These are phyloP conservation scores for Kurtzmaniella cleridarum DNA, from an alignment of 805 yeast species.

Conservation along the genomic window DNA sequence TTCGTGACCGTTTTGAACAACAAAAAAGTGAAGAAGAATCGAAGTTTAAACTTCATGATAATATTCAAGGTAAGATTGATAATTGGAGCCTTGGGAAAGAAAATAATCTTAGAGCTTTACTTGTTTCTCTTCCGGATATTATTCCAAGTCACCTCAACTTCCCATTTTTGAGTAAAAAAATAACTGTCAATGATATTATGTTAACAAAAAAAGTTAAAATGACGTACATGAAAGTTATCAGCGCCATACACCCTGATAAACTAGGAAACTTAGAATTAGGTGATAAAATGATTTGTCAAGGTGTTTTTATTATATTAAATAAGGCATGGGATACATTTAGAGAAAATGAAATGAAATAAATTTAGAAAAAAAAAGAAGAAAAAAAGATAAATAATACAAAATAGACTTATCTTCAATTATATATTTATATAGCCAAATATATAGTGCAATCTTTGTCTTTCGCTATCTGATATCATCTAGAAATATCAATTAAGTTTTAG, in stretches of 20 bases:
- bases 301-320: constrained; percentile 76
- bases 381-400: background rate
- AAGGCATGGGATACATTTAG: constrained; percentile 88
- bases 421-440: too few relatives aligned
- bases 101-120: constrained; percentile 71
- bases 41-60: constrained; percentile 52
- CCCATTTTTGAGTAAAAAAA: constrained; percentile 28
- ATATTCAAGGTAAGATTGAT: constrained; percentile 48
- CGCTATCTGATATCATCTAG: too few relatives aligned
- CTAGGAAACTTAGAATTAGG: constrained; percentile 58
- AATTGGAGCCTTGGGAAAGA: constrained; percentile 74
- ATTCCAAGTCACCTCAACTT: constrained; percentile 40
- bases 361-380: background rate
- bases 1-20: constrained; percentile 2
- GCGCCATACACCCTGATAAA: constrained; percentile 83
- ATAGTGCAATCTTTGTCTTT: too few relatives aligned
- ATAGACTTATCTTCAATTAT: background rate
- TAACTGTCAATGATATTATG: constrained; percentile 70
- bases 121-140: constrained; percentile 62
- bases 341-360: constrained; percentile 34
- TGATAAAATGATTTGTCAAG: constrained; percentile 78
- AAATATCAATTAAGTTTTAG: too few relatives aligned
- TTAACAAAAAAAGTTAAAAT: constrained; percentile 86
- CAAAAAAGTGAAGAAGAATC: constrained; percentile 3
- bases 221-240: constrained; percentile 74